Evolutionary conservation across 768 basidiomycete genomes (phyloP).

Genomic region (Naganishia randhawae): DNA sequence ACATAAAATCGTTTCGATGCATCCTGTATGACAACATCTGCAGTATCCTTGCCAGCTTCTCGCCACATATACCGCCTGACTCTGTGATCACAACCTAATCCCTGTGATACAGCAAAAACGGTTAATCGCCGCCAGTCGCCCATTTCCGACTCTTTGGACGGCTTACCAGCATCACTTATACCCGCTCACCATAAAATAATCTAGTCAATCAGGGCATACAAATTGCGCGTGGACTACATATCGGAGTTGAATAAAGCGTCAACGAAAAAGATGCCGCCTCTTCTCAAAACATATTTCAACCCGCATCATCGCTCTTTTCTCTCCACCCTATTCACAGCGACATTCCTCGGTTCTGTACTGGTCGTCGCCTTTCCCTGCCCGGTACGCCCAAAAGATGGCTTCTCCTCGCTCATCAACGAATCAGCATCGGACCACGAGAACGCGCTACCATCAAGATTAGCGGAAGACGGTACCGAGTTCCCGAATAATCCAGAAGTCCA

Average conservation of each 20-base stretch:
- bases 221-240: too few relatives aligned
- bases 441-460: not conserved
- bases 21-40: too few relatives aligned
- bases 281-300: constrained; percentile 46
- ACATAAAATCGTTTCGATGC: not conserved
- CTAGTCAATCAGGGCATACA: too few relatives aligned
- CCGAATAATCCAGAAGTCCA: not conserved
- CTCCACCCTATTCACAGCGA: constrained; percentile 48
- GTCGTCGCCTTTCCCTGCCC: constrained; percentile 51
- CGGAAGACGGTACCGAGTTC: not conserved
- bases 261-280: constrained; percentile 44
- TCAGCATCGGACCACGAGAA: not conserved
- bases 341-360: constrained; percentile 49
- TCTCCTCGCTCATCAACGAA: constrained; percentile 18
- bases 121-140: not conserved
- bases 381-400: constrained; percentile 34
- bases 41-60: not conserved
- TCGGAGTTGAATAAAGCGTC: too few relatives aligned
- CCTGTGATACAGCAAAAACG: not conserved
- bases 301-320: constrained; percentile 47
- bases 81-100: not conserved
- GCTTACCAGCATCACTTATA: too few relatives aligned
- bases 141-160: not conserved
- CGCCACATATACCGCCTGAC: not conserved
- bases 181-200: too few relatives aligned